Percentiles rank a stretch among this genome's conserved stretches.
Conservation (phyloP, 306 rosid species). For the Sophora flavescens region DNA sequence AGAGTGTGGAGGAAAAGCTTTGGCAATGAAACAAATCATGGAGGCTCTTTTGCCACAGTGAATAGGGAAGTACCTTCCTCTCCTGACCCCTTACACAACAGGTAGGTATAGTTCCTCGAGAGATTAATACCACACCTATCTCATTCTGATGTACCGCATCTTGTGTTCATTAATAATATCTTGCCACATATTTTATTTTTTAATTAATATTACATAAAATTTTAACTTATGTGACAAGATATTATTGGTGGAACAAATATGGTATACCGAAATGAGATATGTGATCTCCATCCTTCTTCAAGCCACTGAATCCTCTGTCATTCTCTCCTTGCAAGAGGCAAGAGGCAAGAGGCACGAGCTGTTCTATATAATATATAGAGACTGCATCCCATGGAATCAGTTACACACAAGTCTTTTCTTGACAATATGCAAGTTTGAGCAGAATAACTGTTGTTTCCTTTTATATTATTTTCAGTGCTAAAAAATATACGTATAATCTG, state of each 20-base stretch:
- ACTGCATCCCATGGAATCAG: background rate
- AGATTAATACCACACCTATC: no score
- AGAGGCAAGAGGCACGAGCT: background rate
- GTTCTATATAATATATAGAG: background rate
- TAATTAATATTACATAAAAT: no score
- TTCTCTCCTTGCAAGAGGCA: background rate
- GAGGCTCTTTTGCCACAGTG: constrained; percentile 48
- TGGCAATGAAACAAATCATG: constrained; percentile 26
- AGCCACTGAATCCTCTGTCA: background rate
- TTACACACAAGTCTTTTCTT: background rate
- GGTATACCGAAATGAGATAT: no score
- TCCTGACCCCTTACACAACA: constrained; percentile 89
- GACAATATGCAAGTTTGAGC: constrained; percentile 17
- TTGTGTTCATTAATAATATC: no score
- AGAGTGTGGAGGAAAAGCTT: constrained; percentile 44
- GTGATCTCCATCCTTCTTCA: background rate
- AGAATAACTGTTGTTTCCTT: background rate
- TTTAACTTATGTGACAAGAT: no score
- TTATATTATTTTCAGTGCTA: background rate
- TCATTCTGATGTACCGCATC: no score
- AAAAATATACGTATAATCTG: background rate
- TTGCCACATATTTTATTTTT: no score
- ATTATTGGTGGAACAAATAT: no score
- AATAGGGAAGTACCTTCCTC: constrained; percentile 78
- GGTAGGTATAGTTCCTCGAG: constrained; percentile 48